Evolutionary conservation across 306 rosid genomes (phyloP), one percentile per base, ranked within the genome.

Genomic region (Pueraria montana): DNA sequence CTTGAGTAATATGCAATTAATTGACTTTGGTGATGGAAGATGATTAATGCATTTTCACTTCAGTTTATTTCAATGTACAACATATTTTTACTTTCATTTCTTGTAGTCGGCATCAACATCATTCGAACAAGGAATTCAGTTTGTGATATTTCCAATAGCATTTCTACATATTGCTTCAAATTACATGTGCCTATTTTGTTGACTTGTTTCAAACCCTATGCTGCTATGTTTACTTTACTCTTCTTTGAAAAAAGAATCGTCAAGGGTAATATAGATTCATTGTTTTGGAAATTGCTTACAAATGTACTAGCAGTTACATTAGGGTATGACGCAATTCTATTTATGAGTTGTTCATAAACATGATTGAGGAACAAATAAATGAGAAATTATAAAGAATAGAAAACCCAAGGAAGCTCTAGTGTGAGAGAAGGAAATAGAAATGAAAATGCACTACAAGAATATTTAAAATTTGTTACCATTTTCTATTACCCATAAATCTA

Each of bases 21-120:
- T 49, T 49, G 48, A 8, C 24, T 27, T 36, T 49, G 20, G 68
- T 9, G 23, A 73, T 49, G 74, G 80, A 23, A 81, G 84, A 62
- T 73, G 67, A 81, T 61, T 12, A 56, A 18, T 5, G 0, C 12
- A 18, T 18, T 53, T 53, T 5, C 26, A 18, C 26, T 53, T 53
- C 61, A 8, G 1, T 53, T 53, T 53, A 18, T 53, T 53, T 53
- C 9, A 53, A 53, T 53, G 17, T 46, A 46, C 4, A 46, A 13
- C 52, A 13, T 46, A 46, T 46, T 43, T 13, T 17, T 46, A 2
- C 50, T 45, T 46, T 46, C 21, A 16, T 50, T 50, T 50, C 9
- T 4, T 50, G 20, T 50, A 50, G 9, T 50, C 17, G 3, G 21
- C 21, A 17, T 5, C 10, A 18, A 13, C 3, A 48, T 48, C 14